Percentiles rank a stretch among this genome's conserved stretches.
These are phyloP conservation scores for Steccherinum ochraceum DNA, from an alignment of 768 basidiomycete genomes.

Conservation along the genomic window DNA sequence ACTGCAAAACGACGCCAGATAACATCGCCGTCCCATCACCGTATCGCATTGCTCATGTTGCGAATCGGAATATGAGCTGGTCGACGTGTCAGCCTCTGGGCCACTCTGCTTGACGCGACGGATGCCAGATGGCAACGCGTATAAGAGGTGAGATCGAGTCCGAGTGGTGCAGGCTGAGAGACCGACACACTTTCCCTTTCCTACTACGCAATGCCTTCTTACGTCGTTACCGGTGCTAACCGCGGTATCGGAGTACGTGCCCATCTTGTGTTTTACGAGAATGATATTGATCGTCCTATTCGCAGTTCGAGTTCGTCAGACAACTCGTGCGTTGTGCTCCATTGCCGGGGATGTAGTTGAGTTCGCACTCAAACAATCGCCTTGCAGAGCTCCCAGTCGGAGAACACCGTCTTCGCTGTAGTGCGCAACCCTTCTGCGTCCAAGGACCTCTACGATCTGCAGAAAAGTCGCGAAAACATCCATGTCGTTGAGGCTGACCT, in stretches of 20 bases:
- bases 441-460: conserved; percentile 8
- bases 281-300: neutral
- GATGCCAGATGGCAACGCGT: too few relatives aligned
- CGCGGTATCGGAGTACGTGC: conserved; percentile 24
- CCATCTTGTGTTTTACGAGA: neutral
- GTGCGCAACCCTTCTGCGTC: conserved; percentile 14
- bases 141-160: too few relatives aligned
- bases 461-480: conserved; percentile 19
- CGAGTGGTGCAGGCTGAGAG: too few relatives aligned
- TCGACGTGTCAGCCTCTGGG: too few relatives aligned
- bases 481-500: conserved; percentile 32
- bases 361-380: neutral
- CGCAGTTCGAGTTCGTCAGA: conserved; percentile 19
- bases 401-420: conserved; percentile 18
- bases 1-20: too few relatives aligned
- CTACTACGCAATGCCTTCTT: conserved; percentile 20
- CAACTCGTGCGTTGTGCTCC: conserved; percentile 12
- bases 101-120: too few relatives aligned
- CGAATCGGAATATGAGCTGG: too few relatives aligned
- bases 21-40: too few relatives aligned
- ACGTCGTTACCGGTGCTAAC: conserved; percentile 17
- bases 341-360: neutral
- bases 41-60: too few relatives aligned
- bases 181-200: too few relatives aligned
- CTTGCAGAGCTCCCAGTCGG: conserved; percentile 9